These are phyloP conservation scores for Starmerella gropengiesseri DNA, from an alignment of 805 yeast species.

Conservation along the genomic window DNA sequence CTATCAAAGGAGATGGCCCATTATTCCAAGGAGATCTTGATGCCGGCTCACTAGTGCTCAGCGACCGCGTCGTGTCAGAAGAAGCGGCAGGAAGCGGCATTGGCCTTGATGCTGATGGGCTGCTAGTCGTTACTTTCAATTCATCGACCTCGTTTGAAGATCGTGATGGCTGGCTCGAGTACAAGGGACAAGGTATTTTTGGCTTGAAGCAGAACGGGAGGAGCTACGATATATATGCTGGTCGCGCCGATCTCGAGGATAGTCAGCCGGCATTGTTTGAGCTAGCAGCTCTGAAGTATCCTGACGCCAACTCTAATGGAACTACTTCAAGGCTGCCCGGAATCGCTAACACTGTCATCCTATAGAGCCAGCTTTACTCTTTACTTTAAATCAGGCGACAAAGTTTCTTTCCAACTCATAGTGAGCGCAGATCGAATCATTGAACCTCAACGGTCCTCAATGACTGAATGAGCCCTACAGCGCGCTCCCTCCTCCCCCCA, in stretches of 20 bases:
- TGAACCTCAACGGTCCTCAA: too few species aligned
- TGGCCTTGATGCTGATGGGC: conserved; percentile 11
- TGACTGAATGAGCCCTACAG: too few species aligned
- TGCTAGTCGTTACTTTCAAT: conserved; percentile 13
- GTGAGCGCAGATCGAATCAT: too few species aligned
- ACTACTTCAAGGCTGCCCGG: too few species aligned
- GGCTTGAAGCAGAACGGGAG: conserved; percentile 6
- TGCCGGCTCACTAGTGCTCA: conserved; percentile 15
- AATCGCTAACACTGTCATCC: too few species aligned
- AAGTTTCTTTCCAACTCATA: too few species aligned
- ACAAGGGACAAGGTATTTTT: conserved; percentile 12
- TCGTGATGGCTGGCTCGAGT: conserved; percentile 19
- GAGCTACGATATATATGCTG: conserved; percentile 12
- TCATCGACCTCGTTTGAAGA: conserved; percentile 11
- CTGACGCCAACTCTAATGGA: too few species aligned
- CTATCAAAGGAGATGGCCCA: conserved; percentile 17
- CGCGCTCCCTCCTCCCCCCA: too few species aligned
- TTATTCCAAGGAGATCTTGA: conserved; percentile 16
- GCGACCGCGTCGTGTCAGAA: conserved; percentile 17
- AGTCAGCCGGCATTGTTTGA: conserved; percentile 16
- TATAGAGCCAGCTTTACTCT: too few species aligned
- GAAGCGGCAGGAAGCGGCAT: conserved; percentile 19
- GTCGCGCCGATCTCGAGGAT: conserved; percentile 11
- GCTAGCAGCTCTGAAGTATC: conserved; percentile 17
- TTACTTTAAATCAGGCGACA: too few species aligned